Evolutionary conservation across 2,329 filamentous ascomycete species (phyloP).

Genomic region (Penicillium decumbens): DNA sequence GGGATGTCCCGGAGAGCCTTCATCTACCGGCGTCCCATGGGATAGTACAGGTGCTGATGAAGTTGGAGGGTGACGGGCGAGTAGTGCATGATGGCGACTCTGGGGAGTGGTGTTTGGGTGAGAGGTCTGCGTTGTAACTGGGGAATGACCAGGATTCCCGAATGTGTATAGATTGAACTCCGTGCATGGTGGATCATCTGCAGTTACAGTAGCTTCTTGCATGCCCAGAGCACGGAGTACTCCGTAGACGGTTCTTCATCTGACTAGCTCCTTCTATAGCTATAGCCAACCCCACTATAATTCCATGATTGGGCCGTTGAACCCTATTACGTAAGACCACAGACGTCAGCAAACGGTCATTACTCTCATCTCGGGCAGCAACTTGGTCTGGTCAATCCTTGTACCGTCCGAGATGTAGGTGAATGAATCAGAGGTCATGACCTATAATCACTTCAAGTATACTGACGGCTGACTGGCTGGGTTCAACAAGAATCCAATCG

Average conservation of each 20-base stretch:
- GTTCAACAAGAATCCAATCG: slow-evolving; percentile 5
- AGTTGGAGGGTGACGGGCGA: slow-evolving; percentile 70
- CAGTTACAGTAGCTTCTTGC: background rate
- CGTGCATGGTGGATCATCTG: background rate
- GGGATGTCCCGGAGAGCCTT: slow-evolving; percentile 68
- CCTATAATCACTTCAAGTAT: background rate
- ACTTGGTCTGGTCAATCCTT: background rate
- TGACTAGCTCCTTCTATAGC: background rate
- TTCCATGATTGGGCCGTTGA: background rate
- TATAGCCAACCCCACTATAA: background rate
- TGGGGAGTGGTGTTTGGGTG: slow-evolving; percentile 31
- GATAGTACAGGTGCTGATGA: slow-evolving; percentile 71
- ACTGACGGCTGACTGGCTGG: slow-evolving; percentile 1
- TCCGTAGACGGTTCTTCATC: background rate
- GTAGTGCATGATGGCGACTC: slow-evolving; percentile 43
- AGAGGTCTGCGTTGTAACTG: slow-evolving; percentile 29
- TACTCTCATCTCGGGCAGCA: background rate
- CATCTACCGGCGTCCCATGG: slow-evolving; percentile 72
- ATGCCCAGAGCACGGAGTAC: background rate
- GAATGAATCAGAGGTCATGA: background rate
- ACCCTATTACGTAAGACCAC: background rate
- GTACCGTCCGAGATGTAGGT: too few species aligned
- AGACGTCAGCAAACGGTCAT: slow-evolving; percentile 17
- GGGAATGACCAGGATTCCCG: background rate
- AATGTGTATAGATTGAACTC: background rate